Evolutionary conservation across 495 filamentous ascomycete species (phyloP), one percentile per base, ranked within the genome.

Genomic region (Penicillium fimorum): DNA sequence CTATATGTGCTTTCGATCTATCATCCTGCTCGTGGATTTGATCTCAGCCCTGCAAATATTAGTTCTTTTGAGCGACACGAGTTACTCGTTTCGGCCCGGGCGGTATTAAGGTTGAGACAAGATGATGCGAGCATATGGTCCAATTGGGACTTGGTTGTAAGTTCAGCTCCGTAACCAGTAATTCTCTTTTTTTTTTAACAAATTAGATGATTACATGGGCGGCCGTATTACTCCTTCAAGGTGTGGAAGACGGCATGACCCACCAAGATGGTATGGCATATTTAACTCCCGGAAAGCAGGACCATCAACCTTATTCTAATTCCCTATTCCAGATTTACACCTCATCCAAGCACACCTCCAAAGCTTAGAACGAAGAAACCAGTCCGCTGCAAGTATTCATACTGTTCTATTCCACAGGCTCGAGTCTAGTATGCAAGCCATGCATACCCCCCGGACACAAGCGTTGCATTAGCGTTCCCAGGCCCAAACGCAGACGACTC

Each of bases 1-100:
- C 56, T 77, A 35, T 77, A 75, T 41, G 74, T 77, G 0, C 60
- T 77, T 0, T 77, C 74, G 5, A 77, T 77, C 15, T 76, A 77
- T 29, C 70, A 76, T 44, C 74, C 72, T 22, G 74, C 73, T 17
- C 67, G 73, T n/a, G 74, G 74, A 24, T 75, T 75, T 27, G 68
- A 77, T 58, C 59, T 77, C 13, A 70, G 73, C 17, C 62, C 71
- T 0, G 67, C 70, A 35, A 69, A 71, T 43, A 70, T 72, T 8
- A 65, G 63, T n/a, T 58, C 69, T 0, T 55, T 62, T 11, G 72
- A 76, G 38, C 61, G 70, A 55, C 67, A 74, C 43, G 72, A 75
- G 38, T 46, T 76, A 12, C 57, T 76, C 5, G 66, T 75, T 2
- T 75, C 73, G 24, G 72, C 73, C 9, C 58, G 72, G 20, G 66